Evolutionary conservation across 1,284 basidiomycete species (phyloP), one percentile per base, ranked within the genome.

Genomic region (Marasmius oreades): DNA sequence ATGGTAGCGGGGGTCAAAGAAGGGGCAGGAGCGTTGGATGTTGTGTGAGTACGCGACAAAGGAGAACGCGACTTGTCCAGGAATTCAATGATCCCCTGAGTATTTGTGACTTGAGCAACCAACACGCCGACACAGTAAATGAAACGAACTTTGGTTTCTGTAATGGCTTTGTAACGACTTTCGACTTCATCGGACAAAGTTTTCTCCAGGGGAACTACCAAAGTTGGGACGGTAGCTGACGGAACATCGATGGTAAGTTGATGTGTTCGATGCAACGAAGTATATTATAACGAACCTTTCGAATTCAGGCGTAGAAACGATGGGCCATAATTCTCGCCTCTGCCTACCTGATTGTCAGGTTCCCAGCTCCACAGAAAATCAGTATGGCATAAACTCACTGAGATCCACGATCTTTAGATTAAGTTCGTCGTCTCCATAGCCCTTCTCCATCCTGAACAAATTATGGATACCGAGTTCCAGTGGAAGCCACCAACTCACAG

Each of bases 1-100:
- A 93, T 84, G 0, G 92, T 94, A 0, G 92, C 90, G 0, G 93
- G 92, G 1, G 88, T 78, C 11, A 95, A 75, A 0, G 84, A 76
- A 0, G 91, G 92, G 0, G 92, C 90, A 0, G 92, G 92, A 2
- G 84, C 82, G 16, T 73, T 68, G 0, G 85, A 89, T 2, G 85
- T 86, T 16, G 85, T 86, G 63, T 81, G 79, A 3, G 86, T 89
- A 55, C 78, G 82, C 31, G 86, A 88, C 43, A 76, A 70, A 18
- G 78, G 73, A 8, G 84, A 90, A 51, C 90, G 82, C 16, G 90
- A 90, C 65, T 86, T 88, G 73, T 94, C 93, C 43, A 95, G 74
- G 67, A 95, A 92, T 56, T 88, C 84, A 54, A 90, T 77, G 60
- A 95, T 89, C 34, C 79, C 75, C 90, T 93, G 64, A 31, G 16